Percentiles rank a stretch among this genome's conserved stretches.
phyloP scores from a whole-genome alignment of 2,329 filamentous ascomycete genomes.

The Claviceps sp. region DNA sequence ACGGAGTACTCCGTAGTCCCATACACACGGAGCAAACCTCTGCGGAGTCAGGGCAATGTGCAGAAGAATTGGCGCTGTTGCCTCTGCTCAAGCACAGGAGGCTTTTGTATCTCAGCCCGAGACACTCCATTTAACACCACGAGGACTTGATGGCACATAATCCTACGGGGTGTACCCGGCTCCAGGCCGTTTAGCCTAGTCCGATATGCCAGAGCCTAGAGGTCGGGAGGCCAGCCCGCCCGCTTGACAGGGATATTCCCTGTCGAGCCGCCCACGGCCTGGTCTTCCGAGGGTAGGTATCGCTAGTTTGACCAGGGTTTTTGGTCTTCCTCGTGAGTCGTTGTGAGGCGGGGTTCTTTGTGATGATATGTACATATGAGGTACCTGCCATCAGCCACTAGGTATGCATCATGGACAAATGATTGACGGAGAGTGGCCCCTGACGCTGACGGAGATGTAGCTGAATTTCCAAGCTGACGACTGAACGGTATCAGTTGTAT shows the following conservation, averaged over 20 bases:
- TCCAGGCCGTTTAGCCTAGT: background rate
- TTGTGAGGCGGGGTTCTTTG: no score
- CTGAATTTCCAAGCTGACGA: no score
- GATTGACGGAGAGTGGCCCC: no score
- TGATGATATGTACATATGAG: no score
- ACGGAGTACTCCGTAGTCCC: background rate
- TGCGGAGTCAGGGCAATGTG: background rate
- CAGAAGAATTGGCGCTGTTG: background rate
- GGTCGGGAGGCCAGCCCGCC: constrained; percentile 7
- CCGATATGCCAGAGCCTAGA: background rate
- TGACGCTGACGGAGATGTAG: no score
- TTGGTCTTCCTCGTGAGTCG: background rate
- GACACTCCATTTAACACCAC: constrained; percentile 9
- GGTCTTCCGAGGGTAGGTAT: no score
- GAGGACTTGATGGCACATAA: background rate
- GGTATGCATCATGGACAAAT: background rate
- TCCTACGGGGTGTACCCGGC: background rate
- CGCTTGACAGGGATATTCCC: constrained; percentile 3
- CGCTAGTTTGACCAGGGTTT: no score
- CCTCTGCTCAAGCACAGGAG: background rate
- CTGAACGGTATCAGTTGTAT: no score
- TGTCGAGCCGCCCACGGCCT: background rate
- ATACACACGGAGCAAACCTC: background rate
- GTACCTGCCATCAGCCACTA: no score
- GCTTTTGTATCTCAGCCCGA: constrained; percentile 5